Conservation (phyloP, 352 stramenopile species). For the Globisporangium solare region DNA sequence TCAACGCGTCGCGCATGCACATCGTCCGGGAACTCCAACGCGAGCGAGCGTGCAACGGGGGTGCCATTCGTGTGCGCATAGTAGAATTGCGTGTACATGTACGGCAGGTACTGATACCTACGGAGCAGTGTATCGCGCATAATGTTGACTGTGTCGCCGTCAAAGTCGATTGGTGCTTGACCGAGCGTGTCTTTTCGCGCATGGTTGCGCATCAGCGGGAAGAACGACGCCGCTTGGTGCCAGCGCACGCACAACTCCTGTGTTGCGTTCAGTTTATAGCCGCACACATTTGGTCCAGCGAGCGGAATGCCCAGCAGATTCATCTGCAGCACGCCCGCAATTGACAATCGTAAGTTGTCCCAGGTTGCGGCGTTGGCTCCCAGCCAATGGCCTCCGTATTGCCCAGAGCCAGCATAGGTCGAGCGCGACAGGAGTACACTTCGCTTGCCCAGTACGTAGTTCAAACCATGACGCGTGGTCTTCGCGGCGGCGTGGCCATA, state of each 20-base stretch:
- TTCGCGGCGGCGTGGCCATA: conserved; percentile 70
- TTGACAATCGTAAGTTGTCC: conserved; percentile 72
- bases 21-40: conserved; percentile 64
- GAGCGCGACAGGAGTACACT: conserved; percentile 65
- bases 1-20: conserved; percentile 34
- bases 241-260: conserved; percentile 79
- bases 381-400: conserved; percentile 60
- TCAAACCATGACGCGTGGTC: conserved; percentile 41
- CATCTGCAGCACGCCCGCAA: conserved; percentile 69
- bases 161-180: conserved; percentile 67
- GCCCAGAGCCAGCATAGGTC: conserved; percentile 63
- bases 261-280: conserved; percentile 33
- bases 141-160: conserved; percentile 57
- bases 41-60: conserved; percentile 48
- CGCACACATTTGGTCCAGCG: conserved; percentile 64
- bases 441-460: conserved; percentile 46
- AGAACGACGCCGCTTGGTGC: conserved; percentile 76
- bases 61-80: conserved; percentile 37
- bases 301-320: conserved; percentile 76
- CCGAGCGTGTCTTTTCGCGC: conserved; percentile 25
- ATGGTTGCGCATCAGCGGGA: conserved; percentile 78
- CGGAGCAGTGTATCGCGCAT: conserved; percentile 50
- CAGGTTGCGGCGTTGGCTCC: conserved; percentile 57
- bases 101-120: conserved; percentile 76
- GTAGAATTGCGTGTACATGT: conserved; percentile 84